Percentiles rank a stretch among this genome's conserved stretches.
These are phyloP conservation scores for Fusarium compactum DNA, from an alignment of 2,329 filamentous ascomycete species.

Conservation along the genomic window DNA sequence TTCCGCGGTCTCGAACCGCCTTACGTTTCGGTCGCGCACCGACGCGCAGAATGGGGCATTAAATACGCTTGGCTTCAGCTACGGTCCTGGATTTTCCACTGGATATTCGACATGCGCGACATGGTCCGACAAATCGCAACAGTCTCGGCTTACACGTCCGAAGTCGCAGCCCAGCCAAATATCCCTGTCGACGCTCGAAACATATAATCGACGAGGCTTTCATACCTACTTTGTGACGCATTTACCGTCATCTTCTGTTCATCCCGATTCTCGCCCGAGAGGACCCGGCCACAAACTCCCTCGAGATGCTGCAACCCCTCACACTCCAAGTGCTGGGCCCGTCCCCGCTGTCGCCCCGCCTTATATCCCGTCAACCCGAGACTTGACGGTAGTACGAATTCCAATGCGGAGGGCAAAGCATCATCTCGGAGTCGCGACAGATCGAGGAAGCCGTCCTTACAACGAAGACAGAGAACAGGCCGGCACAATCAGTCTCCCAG, in stretches of 20 bases:
- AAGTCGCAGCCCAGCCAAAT: conserved; percentile 5
- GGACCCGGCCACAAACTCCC: conserved; percentile 87
- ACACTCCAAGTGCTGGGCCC: conserved; percentile 68
- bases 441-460: conserved; percentile 84
- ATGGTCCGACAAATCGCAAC: conserved; percentile 26
- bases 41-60: conserved; percentile 12
- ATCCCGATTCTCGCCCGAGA: conserved; percentile 80
- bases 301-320: conserved; percentile 84
- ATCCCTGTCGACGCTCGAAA: conserved; percentile 21
- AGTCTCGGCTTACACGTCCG: conserved; percentile 22
- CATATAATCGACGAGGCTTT: conserved; percentile 67
- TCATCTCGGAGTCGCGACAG: conserved; percentile 86
- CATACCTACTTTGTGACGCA: conserved; percentile 99
- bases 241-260: conserved; percentile 90
- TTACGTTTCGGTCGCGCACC: conserved; percentile 4
- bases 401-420: conserved; percentile 94
- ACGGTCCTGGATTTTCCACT: background rate
- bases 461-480: conserved; percentile 97
- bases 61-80: background rate
- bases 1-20: conserved; percentile 11
- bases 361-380: conserved; percentile 69
- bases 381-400: conserved; percentile 94
- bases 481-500: conserved; percentile 91
- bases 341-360: conserved; percentile 70
- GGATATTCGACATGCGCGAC: conserved; percentile 15